Evolutionary conservation across 164 flowering plant genomes (phyloP).

Genomic region (Piper betle): DNA sequence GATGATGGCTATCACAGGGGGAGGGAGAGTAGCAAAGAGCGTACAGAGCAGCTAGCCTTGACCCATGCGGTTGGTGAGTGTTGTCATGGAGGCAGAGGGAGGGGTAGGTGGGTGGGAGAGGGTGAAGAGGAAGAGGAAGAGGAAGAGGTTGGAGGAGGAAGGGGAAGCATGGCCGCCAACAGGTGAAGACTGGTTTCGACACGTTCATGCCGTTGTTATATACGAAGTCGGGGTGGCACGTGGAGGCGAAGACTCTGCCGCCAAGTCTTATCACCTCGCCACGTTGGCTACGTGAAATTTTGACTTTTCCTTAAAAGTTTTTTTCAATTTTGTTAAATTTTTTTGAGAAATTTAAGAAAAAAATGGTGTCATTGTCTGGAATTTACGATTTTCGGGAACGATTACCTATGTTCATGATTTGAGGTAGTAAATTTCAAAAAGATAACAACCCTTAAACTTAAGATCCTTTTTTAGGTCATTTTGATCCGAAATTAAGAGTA

Average conservation of each 20-base stretch:
- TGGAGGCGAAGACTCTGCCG: background rate
- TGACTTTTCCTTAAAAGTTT: too few species aligned
- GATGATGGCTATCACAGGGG: background rate
- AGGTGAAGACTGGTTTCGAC: slow-evolving; percentile 1
- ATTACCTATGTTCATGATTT: too few species aligned
- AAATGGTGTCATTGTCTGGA: too few species aligned
- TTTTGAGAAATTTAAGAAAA: too few species aligned
- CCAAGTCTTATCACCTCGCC: background rate
- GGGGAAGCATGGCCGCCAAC: slow-evolving; percentile 2
- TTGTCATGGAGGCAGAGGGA: background rate
- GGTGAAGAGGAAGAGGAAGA: background rate
- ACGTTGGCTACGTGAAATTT: too few species aligned
- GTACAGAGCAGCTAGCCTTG: background rate
- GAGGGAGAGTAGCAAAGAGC: background rate
- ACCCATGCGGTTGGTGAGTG: background rate
- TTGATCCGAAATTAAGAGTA: too few species aligned
- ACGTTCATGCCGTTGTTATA: background rate
- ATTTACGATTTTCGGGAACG: too few species aligned
- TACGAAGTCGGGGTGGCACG: background rate
- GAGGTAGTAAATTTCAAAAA: too few species aligned
- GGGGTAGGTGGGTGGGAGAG: background rate
- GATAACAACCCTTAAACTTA: too few species aligned
- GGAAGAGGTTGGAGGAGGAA: too few species aligned
- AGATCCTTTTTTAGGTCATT: too few species aligned
- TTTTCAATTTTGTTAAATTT: too few species aligned